These are phyloP conservation scores for Boletus pseudopeckii DNA, from an alignment of 768 basidiomycete genomes.

Conservation along the genomic window DNA sequence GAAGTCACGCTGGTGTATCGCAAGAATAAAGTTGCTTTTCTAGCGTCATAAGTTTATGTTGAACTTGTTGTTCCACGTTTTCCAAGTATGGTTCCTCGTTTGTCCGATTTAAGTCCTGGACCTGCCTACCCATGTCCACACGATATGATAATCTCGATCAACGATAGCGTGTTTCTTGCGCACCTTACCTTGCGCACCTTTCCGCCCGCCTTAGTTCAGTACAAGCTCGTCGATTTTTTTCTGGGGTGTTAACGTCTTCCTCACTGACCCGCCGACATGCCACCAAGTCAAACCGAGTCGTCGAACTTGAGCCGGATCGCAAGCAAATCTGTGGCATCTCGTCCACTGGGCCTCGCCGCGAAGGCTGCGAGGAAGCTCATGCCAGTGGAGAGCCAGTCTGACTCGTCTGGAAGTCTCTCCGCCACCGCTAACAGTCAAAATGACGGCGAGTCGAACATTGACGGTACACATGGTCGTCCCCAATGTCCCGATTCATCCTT, in stretches of 20 bases:
- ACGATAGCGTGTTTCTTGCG: background rate
- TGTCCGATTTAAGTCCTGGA: background rate
- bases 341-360: background rate
- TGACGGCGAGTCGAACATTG: slow-evolving; percentile 9
- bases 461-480: background rate
- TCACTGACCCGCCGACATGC: slow-evolving; percentile 7
- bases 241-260: slow-evolving; percentile 10
- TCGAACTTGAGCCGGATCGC: background rate
- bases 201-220: background rate
- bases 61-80: no score
- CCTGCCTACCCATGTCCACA: background rate
- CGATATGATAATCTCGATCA: background rate
- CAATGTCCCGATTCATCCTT: background rate
- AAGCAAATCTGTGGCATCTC: background rate
- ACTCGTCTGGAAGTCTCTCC: slow-evolving; percentile 5
- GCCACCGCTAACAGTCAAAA: background rate
- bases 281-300: slow-evolving; percentile 1
- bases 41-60: no score
- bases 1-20: no score
- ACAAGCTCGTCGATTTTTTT: background rate
- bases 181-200: background rate
- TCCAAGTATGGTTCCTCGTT: no score
- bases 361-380: slow-evolving; percentile 19
- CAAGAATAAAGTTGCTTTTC: no score
- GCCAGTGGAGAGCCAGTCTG: background rate